Evolutionary conservation across 805 yeast species (phyloP), one percentile per base, ranked within the genome.

Genomic region (Komagataella kurtzmanii): DNA sequence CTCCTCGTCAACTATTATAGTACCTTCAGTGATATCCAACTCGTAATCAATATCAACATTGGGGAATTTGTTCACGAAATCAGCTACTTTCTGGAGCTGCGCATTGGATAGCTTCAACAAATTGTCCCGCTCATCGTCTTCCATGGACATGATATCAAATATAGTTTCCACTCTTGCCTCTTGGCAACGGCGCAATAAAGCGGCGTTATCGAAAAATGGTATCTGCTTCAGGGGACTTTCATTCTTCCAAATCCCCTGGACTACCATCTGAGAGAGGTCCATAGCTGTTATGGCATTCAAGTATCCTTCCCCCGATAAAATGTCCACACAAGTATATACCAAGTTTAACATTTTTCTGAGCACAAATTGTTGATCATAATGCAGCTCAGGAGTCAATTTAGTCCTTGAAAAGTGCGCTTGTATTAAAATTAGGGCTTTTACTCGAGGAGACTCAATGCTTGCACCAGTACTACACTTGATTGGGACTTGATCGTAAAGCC

Each of bases 61-160:
- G 12, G 99, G 99, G 64, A 85, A 93, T 55, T 76, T 79, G 65
- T 93, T 93, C 51, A 89, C 95, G 70, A 91, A 93, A 17, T 79
- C 79, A 0, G 97, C 97, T 49, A 91, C 89, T 21, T 72, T 73
- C 45, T 73, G 70, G 58, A 90, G 66, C 54, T 79, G 68, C 2
- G 62, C 63, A 2, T 76, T 78, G 12, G 61, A 63, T 8, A 71
- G 65, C 18, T 77, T 79, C 54, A 91, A 68, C 1, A 90, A 67
- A 12, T 74, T 73, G 50, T 77, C 81, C 51, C 91, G 70, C 53
- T 63, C 87, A 52, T 57, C 77, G 70, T 54, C 88, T 84, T 65
- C 91, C 67, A 88, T 63, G 1, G 80, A 70, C 83, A 76, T 84
- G 43, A 91, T 73, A 66, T 90, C 97, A 59, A 80, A 85, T 1